Evolutionary conservation across 139 green algal genomes (phyloP), one percentile per base, ranked within the genome.

Genomic region (Desmodesmus armatus): DNA sequence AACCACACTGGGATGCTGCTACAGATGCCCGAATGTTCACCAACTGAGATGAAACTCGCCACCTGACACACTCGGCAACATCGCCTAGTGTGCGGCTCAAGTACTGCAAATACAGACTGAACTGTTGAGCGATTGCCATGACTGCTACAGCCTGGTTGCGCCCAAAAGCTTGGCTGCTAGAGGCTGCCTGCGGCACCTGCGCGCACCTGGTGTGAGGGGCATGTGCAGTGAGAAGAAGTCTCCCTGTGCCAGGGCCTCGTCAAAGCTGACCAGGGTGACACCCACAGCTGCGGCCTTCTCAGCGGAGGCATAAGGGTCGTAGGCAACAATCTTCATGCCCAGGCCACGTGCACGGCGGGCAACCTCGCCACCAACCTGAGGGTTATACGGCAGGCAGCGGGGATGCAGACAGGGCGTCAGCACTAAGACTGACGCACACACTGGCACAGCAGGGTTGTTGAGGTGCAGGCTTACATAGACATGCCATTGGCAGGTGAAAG

Each of bases 231-330:
- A 94, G 44, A 96, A 91, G 84, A 96, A 96, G 90, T 94, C 92
- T 17, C 72, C 85, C 31, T 44, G 43, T n/a, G 74, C 76, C 29
- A 99, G 88, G 0, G 96, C 95, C 66, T 98, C 95, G 33, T 99
- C 95, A 44, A 99, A 93, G 23, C 84, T 75, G 33, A 99, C 94
- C 41, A 99, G 93, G 53, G 90, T 89, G 58, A 99, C 96, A 27
- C 92, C 88, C 31, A 92, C 66, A 3, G 95, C 95, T 13, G 78
- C 76, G 19, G 94, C 95, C 65, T 95, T 94, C 80, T 98, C 95
- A 62, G 91, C 92, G 23, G 91, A 92, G 15, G 96, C 97, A 67
- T 98, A 99, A 3, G 97, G 97, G 89, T 99, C 97, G 84, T 98
- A 94, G 1, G 96, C 95, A 23, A 99, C 87, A 5, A 99, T 94